Conservation (phyloP, 352 stramenopile species). For the Phytophthora nicotianae region DNA sequence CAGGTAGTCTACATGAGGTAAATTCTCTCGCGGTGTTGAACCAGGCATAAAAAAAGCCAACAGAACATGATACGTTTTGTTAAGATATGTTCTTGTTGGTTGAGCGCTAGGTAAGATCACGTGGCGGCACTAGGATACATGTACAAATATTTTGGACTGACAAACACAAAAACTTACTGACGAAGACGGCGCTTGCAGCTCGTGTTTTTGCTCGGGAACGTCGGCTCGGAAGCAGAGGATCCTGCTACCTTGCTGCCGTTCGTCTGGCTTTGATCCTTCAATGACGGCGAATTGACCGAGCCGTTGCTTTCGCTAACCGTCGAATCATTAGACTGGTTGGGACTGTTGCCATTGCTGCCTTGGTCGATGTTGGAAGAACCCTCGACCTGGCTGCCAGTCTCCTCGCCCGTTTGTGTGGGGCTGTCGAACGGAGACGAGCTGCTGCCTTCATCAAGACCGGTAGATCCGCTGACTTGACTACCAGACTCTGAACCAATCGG, state of each 20-base stretch:
- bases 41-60: no score
- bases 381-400: constrained; percentile 14
- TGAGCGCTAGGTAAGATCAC: no score
- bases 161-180: constrained; percentile 13
- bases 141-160: no score
- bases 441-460: constrained; percentile 5
- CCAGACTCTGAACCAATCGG: constrained; percentile 8
- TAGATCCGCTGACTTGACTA: neutral
- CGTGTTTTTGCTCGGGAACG: constrained; percentile 6
- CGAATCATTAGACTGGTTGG: constrained; percentile 16
- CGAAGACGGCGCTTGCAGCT: constrained; percentile 32
- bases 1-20: no score
- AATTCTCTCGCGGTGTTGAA: no score
- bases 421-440: constrained; percentile 1
- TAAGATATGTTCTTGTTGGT: no score
- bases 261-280: constrained; percentile 9
- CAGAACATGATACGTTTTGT: no score
- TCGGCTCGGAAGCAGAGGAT: constrained; percentile 16
- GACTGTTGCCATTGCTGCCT: constrained; percentile 15
- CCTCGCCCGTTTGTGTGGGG: neutral
- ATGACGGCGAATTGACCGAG: neutral
- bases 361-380: constrained; percentile 14
- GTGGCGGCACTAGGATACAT: no score
- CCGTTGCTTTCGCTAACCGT: constrained; percentile 12
- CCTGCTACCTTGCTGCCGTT: constrained; percentile 20